Evolutionary conservation across 352 stramenopile species (phyloP).

Genomic region (Aphanomyces invadans): DNA sequence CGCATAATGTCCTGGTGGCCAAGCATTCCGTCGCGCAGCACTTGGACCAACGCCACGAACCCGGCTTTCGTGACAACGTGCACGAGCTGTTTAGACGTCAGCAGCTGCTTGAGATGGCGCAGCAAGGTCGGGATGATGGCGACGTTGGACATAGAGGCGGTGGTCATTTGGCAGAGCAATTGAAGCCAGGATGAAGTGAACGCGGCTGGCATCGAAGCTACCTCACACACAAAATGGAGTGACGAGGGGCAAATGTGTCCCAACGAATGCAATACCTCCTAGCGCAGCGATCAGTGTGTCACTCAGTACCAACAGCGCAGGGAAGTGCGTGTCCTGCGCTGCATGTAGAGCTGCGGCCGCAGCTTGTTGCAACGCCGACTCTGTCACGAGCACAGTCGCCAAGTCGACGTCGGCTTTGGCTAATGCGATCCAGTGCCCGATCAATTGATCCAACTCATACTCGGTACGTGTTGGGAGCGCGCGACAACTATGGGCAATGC

Average conservation of each 20-base stretch:
- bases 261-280: not conserved
- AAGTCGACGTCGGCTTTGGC: not conserved
- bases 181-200: not conserved
- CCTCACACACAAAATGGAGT: conserved; percentile 1
- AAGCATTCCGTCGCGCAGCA: not conserved
- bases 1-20: conserved; percentile 1
- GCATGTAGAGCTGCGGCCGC: not conserved
- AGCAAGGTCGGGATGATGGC: not conserved
- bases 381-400: not conserved
- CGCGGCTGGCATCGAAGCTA: not conserved
- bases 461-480: not conserved
- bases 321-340: not conserved
- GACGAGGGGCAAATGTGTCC: too few relatives aligned
- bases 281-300: not conserved
- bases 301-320: not conserved
- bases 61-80: conserved; percentile 8
- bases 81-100: not conserved
- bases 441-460: not conserved
- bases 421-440: not conserved
- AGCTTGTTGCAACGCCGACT: not conserved
- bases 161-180: not conserved
- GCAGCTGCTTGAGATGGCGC: not conserved
- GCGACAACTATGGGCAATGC: not conserved
- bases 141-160: not conserved
- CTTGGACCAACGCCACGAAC: not conserved